A percentile compares a stretch with the other conserved stretches of the same genome.
phyloP scores from a whole-genome alignment of 1,284 basidiomycete genomes.

The Cronartium quercuum region DNA sequence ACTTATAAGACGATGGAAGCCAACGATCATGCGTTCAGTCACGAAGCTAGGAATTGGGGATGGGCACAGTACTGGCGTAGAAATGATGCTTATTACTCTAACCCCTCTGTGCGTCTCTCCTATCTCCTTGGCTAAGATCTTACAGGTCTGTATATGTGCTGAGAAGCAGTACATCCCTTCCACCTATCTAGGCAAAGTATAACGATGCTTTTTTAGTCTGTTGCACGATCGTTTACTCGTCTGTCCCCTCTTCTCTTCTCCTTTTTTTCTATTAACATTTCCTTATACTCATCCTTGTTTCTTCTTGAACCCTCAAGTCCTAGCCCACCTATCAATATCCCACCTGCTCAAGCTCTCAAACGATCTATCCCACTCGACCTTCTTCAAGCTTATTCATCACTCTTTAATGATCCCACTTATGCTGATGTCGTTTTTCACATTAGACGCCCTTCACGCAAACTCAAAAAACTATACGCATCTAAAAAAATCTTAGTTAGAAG shows the following conservation, averaged over 20 bases:
- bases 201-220: constrained; percentile 50
- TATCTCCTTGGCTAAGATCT: neutral
- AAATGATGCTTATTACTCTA: constrained; percentile 36
- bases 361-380: constrained; percentile 45
- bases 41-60: constrained; percentile 50
- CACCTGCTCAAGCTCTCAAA: constrained; percentile 34
- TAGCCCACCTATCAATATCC: constrained; percentile 15
- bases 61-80: constrained; percentile 39
- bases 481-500: constrained; percentile 50
- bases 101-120: constrained; percentile 11
- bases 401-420: constrained; percentile 47
- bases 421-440: constrained; percentile 46
- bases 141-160: neutral
- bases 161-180: neutral
- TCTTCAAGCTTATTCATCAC: constrained; percentile 44
- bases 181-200: constrained; percentile 29
- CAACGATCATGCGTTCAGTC: constrained; percentile 49
- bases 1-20: constrained; percentile 49
- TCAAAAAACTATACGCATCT: constrained; percentile 49
- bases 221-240: constrained; percentile 49
- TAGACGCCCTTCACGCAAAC: constrained; percentile 36
- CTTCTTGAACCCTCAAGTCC: constrained; percentile 3
- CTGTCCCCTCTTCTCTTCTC: constrained; percentile 6
- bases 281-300: neutral
- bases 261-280: constrained; percentile 15